A percentile compares a stretch with the other conserved stretches of the same genome.
phyloP scores from a whole-genome alignment of 1,284 basidiomycete genomes.

The Cryptococcus amylolentus region DNA sequence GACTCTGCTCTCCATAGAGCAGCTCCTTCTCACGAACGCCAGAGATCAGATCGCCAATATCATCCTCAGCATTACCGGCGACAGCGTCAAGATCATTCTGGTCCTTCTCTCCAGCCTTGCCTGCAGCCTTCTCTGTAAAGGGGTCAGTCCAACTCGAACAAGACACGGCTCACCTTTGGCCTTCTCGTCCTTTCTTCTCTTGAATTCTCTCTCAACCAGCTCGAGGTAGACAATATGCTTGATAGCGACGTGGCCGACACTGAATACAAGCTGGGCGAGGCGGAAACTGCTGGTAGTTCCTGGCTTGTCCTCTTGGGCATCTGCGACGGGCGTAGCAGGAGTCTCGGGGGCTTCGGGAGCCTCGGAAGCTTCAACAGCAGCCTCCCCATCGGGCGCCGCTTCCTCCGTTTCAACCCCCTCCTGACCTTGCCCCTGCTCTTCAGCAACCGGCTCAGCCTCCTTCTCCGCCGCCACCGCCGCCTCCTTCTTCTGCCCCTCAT shows the following conservation, averaged over 20 bases:
- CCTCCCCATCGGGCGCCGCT: conserved; percentile 19
- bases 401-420: conserved; percentile 5
- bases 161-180: conserved; percentile 59
- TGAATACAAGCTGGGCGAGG: conserved; percentile 85
- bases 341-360: not conserved
- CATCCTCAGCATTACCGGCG: conserved; percentile 95
- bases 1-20: conserved; percentile 75
- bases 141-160: not conserved
- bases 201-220: conserved; percentile 94
- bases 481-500: conserved; percentile 44
- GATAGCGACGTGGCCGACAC: conserved; percentile 93
- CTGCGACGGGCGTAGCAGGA: not conserved
- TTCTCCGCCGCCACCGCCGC: conserved; percentile 5
- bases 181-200: conserved; percentile 88
- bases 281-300: conserved; percentile 70
- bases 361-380: conserved; percentile 11
- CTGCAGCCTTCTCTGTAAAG: conserved; percentile 51
- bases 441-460: not conserved
- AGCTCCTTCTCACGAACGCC: conserved; percentile 82
- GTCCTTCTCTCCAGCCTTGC: conserved; percentile 57
- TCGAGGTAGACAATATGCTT: conserved; percentile 97
- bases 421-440: not conserved
- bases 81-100: conserved; percentile 93
- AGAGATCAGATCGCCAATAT: conserved; percentile 88
- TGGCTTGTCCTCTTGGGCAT: not conserved